Conservation (phyloP, 73 alveolate genomes). For the Uronychia setigera region DNA sequence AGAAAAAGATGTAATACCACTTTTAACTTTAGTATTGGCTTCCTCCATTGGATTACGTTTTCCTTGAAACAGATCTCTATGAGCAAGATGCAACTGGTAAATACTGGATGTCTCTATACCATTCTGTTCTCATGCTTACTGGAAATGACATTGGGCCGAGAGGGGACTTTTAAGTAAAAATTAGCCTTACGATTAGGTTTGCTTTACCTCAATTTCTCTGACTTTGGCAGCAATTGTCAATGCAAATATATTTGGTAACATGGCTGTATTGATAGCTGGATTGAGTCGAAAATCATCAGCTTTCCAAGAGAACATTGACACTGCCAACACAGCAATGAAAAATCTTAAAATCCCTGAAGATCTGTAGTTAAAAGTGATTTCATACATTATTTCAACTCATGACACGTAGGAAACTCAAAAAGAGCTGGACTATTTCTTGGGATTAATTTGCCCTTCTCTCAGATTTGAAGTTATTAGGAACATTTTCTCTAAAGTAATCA, state of each 20-base stretch:
- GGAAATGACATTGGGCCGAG: constrained; percentile 67
- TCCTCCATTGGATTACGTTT: constrained; percentile 30
- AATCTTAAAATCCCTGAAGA: constrained; percentile 33
- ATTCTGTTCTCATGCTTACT: constrained; percentile 50
- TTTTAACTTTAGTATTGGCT: constrained; percentile 10
- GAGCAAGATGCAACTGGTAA: constrained; percentile 12
- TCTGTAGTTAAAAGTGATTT: constrained; percentile 27
- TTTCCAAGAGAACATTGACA: constrained; percentile 13
- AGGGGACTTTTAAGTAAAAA: constrained; percentile 25
- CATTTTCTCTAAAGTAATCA: neutral
- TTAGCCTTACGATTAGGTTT: constrained; percentile 15
- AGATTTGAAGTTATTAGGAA: constrained; percentile 13
- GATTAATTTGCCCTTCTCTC: constrained; percentile 15
- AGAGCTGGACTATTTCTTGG: constrained; percentile 51
- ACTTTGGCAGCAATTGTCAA: constrained; percentile 61
- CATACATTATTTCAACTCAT: constrained; percentile 38
- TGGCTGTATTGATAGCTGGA: constrained; percentile 29
- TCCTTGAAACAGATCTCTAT: constrained; percentile 7
- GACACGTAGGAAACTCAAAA: constrained; percentile 47
- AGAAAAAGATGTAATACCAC: neutral
- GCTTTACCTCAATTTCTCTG: constrained; percentile 27
- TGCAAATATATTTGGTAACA: constrained; percentile 59
- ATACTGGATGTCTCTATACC: constrained; percentile 43
- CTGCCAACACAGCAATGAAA: constrained; percentile 39
- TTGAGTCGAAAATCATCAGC: constrained; percentile 14